These are phyloP conservation scores for Tarenaya hassleriana DNA, from an alignment of 345 rosid species.

Conservation along the genomic window DNA sequence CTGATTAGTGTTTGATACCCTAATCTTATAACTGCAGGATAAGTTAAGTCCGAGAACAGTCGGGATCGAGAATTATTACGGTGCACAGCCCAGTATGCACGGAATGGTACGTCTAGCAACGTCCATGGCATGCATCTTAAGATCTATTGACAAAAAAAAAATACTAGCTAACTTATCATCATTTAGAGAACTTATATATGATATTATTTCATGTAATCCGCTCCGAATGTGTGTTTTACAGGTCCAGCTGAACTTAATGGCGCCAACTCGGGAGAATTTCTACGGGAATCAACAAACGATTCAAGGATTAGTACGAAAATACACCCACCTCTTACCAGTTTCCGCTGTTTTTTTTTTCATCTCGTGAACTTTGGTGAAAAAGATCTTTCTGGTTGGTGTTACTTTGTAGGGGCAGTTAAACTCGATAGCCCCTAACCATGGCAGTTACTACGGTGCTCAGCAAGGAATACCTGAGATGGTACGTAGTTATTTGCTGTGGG, in stretches of 20 bases:
- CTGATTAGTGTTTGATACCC: too few species aligned
- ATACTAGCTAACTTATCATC: background rate
- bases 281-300: conserved; percentile 48
- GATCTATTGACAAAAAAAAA: too few species aligned
- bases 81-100: conserved; percentile 38
- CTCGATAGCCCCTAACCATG: conserved; percentile 49
- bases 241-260: conserved; percentile 66
- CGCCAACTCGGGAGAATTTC: conserved; percentile 43
- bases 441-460: conserved; percentile 42
- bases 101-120: conserved; percentile 46
- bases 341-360: conserved; percentile 17
- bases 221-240: conserved; percentile 24
- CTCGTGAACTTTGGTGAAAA: conserved; percentile 24
- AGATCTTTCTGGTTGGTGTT: conserved; percentile 16
- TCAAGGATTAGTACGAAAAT: conserved; percentile 52
- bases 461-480: conserved; percentile 61
- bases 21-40: conserved; percentile 33
- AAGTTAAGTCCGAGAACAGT: conserved; percentile 44
- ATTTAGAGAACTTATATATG: background rate
- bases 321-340: conserved; percentile 17
- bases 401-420: conserved; percentile 49
- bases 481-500: too few species aligned
- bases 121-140: too few species aligned
- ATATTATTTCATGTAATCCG: conserved; percentile 1
- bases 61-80: conserved; percentile 43